These are phyloP conservation scores for Backusella parvicylindrica DNA, from an alignment of 192 early-diverging fungal species.

Conservation along the genomic window DNA sequence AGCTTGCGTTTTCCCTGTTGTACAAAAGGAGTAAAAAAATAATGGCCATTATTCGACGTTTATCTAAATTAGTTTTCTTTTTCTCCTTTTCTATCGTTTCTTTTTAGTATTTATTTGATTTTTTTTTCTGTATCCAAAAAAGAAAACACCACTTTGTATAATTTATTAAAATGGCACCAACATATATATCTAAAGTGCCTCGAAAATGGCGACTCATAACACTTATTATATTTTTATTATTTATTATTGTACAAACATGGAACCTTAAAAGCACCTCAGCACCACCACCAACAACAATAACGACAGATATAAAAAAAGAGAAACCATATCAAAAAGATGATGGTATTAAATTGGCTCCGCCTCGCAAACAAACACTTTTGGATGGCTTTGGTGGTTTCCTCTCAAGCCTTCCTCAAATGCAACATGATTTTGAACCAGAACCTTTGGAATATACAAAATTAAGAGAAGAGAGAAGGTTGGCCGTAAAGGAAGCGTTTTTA, in stretches of 20 bases:
- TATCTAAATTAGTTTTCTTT: neutral
- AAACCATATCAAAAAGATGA: neutral
- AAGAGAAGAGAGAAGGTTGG: constrained; percentile 33
- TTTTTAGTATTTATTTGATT: neutral
- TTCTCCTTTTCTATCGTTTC: neutral
- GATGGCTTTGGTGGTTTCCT: neutral
- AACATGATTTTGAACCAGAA: constrained; percentile 22
- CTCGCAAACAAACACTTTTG: neutral
- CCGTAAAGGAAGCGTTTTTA: constrained; percentile 56
- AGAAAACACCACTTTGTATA: neutral
- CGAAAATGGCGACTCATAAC: constrained; percentile 1
- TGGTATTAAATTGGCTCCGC: neutral
- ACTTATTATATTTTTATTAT: neutral
- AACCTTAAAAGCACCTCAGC: neutral
- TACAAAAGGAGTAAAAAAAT: neutral
- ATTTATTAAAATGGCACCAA: neutral
- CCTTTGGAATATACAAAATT: neutral
- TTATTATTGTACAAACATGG: neutral
- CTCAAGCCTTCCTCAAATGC: constrained; percentile 12
- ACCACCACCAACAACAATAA: neutral
- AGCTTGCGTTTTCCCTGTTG: neutral
- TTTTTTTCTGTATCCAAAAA: neutral
- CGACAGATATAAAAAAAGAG: neutral
- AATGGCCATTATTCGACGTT: neutral
- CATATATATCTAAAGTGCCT: neutral